Evolutionary conservation across 306 rosid species (phyloP).

Genomic region (Castanea crenata): DNA sequence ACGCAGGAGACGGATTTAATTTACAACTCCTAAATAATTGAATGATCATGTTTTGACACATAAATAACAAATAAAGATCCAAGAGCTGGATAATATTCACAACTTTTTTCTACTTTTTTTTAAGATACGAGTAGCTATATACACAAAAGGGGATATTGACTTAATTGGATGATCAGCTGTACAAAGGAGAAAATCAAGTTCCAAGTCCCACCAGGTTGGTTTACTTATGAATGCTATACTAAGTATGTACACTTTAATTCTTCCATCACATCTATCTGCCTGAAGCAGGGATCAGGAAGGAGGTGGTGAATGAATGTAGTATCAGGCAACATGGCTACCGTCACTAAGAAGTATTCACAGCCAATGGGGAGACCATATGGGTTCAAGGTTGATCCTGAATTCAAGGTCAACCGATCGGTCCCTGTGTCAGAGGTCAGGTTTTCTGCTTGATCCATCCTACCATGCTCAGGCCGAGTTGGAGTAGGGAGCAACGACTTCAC

Average conservation of each 20-base stretch:
- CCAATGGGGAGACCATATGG: slow-evolving; percentile 94
- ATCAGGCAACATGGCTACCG: slow-evolving; percentile 97
- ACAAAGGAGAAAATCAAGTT: slow-evolving; percentile 43
- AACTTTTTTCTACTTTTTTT: slow-evolving; percentile 5
- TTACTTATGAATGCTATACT: slow-evolving; percentile 34
- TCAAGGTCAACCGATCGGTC: slow-evolving; percentile 76
- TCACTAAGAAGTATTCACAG: slow-evolving; percentile 93
- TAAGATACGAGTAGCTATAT: slow-evolving; percentile 25
- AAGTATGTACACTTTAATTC: slow-evolving; percentile 73
- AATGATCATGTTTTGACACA: not conserved
- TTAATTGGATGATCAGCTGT: slow-evolving; percentile 59
- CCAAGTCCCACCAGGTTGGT: slow-evolving; percentile 48
- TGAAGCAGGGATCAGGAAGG: slow-evolving; percentile 93
- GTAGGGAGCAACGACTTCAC: slow-evolving; percentile 48
- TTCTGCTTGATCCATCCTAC: slow-evolving; percentile 37
- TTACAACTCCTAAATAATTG: not conserved
- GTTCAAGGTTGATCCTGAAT: slow-evolving; percentile 84
- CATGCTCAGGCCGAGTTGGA: slow-evolving; percentile 35
- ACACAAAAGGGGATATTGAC: slow-evolving; percentile 40
- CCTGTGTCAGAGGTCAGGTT: slow-evolving; percentile 47
- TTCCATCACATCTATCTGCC: slow-evolving; percentile 92
- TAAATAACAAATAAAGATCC: not conserved
- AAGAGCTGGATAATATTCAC: slow-evolving; percentile 32
- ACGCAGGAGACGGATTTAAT: no score
- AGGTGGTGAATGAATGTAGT: slow-evolving; percentile 81